Base-by-base conservation (phyloP, 1,139 yeast species). In the Suhomyces coccinellae region DNA sequence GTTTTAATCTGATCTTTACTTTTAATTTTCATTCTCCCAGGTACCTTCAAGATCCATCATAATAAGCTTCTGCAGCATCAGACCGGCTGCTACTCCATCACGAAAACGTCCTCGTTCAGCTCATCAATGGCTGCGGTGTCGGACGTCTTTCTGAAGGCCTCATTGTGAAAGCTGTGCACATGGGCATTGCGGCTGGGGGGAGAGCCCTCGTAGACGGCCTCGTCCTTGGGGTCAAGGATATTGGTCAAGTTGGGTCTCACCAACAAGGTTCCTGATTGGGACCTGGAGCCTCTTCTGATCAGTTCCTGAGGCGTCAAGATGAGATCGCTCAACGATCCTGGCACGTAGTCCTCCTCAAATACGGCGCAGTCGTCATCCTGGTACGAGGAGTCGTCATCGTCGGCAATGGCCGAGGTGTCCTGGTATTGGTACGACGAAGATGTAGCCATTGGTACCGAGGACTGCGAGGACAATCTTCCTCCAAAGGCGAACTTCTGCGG, bases 221-320 rank as follows among this genome's bases (percentile, higher is more conserved):
- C 44, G 11, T 44, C 47, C 20, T 41, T 39, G 20, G 11, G 22
- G 28, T 40, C 46, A 17, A 48, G 35, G 27, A 52, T 43, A 16
- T 45, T 44, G 39, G 43, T 52, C 38, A 68, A 51, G 28, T 52
- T 62, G 2, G 77, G 78, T 41, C 76, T 58, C 32, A 67, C 69
- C 32, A 68, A 57, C 13, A 73, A 57, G 0, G 77, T 73, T 2
- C 79, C 80, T 34, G 75, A 69, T 49, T 74, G 78, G 8, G 79
- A 75, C 42, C 86, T 68, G 6, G 89, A 82, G 49, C 79, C 84
- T 40, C 95, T 72, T 48, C 95, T 69, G 50, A 68, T 67, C 26
- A 85, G 66, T 59, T 88, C 95, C 54, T 83, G 88, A 0, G 95
- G 95, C 1, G 96, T 87, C 39, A 88, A 67, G 17, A 74, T 69